Base-by-base conservation (phyloP, 495 filamentous ascomycete species). In the Collariella sp. region DNA sequence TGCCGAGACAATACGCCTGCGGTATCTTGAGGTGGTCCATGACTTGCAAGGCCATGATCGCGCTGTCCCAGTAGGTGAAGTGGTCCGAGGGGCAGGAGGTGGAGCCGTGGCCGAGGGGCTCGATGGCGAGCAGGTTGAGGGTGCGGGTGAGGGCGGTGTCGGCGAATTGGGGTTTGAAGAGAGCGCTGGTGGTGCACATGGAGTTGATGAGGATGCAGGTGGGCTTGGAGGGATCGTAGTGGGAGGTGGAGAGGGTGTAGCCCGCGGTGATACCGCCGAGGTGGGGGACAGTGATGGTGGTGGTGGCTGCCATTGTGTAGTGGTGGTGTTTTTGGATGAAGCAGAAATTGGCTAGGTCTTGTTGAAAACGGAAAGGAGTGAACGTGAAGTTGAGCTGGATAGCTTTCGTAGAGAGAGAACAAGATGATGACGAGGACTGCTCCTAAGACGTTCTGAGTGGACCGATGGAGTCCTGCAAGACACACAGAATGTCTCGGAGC, bases 171-270 rank as follows among this genome's bases (percentile, higher is more conserved):
- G 50, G 48, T n/a, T 66, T 55, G 68, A 79, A 85, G 7, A 79
- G 75, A 70, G n/a, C 3, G 70, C 65, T n/a, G 13, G 76, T 78
- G 19, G 75, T 79, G 64, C 74, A 77, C 69, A 84, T 74, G n/a
- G 72, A 72, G 66, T 82, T 82, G 55, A 83, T 76, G 44, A 83
- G 71, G 20, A 83, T 71, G 40, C 70, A 62, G 3, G 82, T 85
- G 13, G 82, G 80, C 66, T 82, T 83, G 54, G 70, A 63, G 10
- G 70, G 53, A 62, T 83, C 76, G 62, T 73, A 71, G 19, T 54
- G 52, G 26, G 56, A 63, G 31, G 62, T 59, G 1, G 78, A 72
- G 20, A 79, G 67, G 7, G 68, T 62, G 63, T 81, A 83, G 5
- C 77, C 76, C 51, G 72, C 80, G 24, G 67, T 62, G 62, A 78